Base-by-base conservation (phyloP, 1,139 yeast genomes). In the Wickerhamomyces sp. region DNA sequence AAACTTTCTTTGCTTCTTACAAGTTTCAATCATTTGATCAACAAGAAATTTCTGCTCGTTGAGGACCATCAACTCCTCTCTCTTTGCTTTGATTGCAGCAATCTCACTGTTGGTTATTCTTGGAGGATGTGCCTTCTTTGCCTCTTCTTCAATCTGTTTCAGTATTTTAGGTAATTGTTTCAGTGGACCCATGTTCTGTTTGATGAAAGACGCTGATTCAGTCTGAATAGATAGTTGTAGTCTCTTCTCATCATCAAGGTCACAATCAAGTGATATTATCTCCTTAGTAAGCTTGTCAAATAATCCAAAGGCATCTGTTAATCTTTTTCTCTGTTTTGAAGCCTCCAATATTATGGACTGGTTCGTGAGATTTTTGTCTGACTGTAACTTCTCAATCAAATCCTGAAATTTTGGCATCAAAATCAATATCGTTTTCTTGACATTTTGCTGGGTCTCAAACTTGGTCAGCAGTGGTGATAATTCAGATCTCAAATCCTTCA, bases 21-120 rank as follows among this genome's bases (percentile, higher is more conserved):
- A 78, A 18, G 75, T 79, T 6, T 72, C 69, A 23, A 86, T 75
- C 74, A 84, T 76, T 27, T 76, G 74, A 46, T 79, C 78, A 4
- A 91, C 81, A 51, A 91, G 65, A 56, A 78, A 89, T 58, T 74
- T 73, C 59, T 91, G 98, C 59, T 91, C 97, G 53, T 84, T 84
- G 65, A 89, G 69, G 13, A 91, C 96, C 84, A 90, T 85, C 46
- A 91, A 65, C 54, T 85, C 84, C 55, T 89, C 94, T 46, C 94
- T 71, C 34, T 76, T 66, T 47, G 73, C 75, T 44, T 87, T 69
- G 6, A 85, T 78, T 54, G 81, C 78, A 46, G 56, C 38, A 6
- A 57, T 46, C 15, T 60, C 44, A 51, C 58, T 36, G 53, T 59
- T 40, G 47, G 52, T 43, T 49, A 57, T 45, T 50, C 47, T 54